Evolutionary conservation across 2,329 filamentous ascomycete species (phyloP), one percentile per base, ranked within the genome.

Genomic region (Coniella vitis): DNA sequence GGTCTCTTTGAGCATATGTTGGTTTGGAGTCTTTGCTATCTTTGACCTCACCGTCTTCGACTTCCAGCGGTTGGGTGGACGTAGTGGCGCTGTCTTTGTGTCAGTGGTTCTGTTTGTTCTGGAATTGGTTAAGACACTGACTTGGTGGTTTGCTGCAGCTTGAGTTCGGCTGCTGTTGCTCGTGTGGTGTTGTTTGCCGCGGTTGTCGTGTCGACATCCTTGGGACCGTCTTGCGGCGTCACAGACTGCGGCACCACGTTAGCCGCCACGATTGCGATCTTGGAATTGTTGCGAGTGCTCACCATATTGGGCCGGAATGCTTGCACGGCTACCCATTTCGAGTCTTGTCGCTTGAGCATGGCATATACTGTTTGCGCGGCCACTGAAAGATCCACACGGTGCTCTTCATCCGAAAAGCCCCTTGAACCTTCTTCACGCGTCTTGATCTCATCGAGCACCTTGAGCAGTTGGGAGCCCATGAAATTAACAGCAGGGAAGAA

Each of bases 401-500:
- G 71, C 54, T 75, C 76, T 54, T 70, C 74, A 16, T 72, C 71
- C n/a, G 58, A 55, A 3, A 60, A 59, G 16, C 64, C 63, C 58
- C 77, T 78, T 14, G 72, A 65, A 4, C 72, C 71, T 7, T 70
- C 67, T 59, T 84, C 81, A 52, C 86, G 72, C 38, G 78, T 74
- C 19, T 79, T 75, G 49, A 90, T 82, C n/a, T 73, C 75, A 56
- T 82, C 79, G 17, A 87, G 73, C 56, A 86, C 75, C 32, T 76
- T 71, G 29, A 78, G 74, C 53, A 84, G 81, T 56, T 79, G 76
- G 35, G 72, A 74, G 31, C 88, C 93, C 76, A 95, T 91, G 65
- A 89, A 93, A 61, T 95, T 89, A 50, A 97, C 81, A 14, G 84
- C 85, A 4, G 93, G 94, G 74, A 95, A 98, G 59, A 83, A 78